phyloP scores from a whole-genome alignment of 495 filamentous ascomycete species.

The Podospora pseudocomata region DNA sequence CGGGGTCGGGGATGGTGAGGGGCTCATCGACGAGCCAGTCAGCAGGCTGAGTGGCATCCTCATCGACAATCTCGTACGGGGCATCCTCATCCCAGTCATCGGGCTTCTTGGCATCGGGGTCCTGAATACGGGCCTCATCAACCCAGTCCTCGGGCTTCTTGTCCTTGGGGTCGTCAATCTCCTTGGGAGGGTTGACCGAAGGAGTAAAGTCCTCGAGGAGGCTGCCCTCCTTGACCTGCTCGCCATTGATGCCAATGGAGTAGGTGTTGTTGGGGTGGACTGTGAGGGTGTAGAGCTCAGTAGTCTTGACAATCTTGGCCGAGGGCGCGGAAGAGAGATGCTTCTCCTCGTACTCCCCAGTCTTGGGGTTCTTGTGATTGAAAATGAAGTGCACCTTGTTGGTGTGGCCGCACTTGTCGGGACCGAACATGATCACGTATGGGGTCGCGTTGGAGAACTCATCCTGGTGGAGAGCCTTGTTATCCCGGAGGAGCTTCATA shows the following conservation, averaged over 20 bases:
- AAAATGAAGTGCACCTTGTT: conserved; percentile 99
- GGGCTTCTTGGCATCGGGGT: conserved; percentile 93
- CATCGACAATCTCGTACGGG: conserved; percentile 90
- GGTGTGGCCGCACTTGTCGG: conserved; percentile 98
- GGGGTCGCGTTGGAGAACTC: conserved; percentile 98
- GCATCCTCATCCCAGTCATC: conserved; percentile 99
- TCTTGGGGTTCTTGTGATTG: conserved; percentile 99
- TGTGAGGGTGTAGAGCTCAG: conserved; percentile 92
- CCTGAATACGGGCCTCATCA: conserved; percentile 82
- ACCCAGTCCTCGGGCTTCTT: conserved; percentile 95
- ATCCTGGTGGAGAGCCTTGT: conserved; percentile 91
- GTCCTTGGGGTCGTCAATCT: conserved; percentile 96
- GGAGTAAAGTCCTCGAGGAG: conserved; percentile 94
- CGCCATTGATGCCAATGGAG: conserved; percentile 84
- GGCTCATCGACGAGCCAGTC: conserved; percentile 97
- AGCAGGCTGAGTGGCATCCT: conserved; percentile 84
- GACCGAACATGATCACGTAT: conserved; percentile 99
- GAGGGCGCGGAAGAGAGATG: conserved; percentile 81
- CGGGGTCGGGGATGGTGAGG: conserved; percentile 81
- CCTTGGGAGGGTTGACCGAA: conserved; percentile 87
- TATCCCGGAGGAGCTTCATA: conserved; percentile 97
- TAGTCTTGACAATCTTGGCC: conserved; percentile 84
- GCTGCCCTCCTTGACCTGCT: conserved; percentile 77
- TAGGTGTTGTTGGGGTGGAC: conserved; percentile 94
- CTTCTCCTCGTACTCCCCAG: conserved; percentile 99